A percentile compares a stretch with the other conserved stretches of the same genome.
phyloP scores from a whole-genome alignment of 164 flowering plant species.

The Vitis amurensis region DNA sequence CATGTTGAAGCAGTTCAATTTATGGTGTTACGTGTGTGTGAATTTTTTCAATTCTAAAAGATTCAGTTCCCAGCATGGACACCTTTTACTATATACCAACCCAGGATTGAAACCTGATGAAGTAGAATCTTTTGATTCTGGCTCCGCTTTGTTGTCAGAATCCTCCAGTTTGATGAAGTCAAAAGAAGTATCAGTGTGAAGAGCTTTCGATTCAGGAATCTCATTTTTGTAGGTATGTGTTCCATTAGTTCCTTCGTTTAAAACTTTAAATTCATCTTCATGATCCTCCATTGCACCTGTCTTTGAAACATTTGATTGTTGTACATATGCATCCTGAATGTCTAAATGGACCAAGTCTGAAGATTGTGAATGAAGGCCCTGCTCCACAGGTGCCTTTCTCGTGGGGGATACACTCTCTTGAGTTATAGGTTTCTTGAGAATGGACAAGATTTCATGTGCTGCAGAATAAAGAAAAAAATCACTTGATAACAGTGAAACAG shows the following conservation, averaged over 20 bases:
- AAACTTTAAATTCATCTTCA: slow-evolving; percentile 10
- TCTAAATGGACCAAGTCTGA: slow-evolving; percentile 22
- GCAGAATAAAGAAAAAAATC: slow-evolving; percentile 18
- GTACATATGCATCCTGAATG: slow-evolving; percentile 17
- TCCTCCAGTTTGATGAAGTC: slow-evolving; percentile 11
- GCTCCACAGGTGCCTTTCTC: slow-evolving; percentile 14
- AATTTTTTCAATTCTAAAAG: no score
- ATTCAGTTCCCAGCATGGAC: no score
- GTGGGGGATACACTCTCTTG: slow-evolving; percentile 6
- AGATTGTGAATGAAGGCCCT: slow-evolving; percentile 18
- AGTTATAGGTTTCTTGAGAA: slow-evolving; percentile 50
- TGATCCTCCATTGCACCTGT: slow-evolving; percentile 6
- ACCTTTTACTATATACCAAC: no score
- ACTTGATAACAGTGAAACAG: background rate
- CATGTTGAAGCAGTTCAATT: background rate
- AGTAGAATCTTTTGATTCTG: slow-evolving; percentile 5
- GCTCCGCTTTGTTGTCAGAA: background rate
- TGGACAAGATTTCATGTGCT: slow-evolving; percentile 61
- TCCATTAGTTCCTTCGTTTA: slow-evolving; percentile 6
- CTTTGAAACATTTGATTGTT: slow-evolving; percentile 10
- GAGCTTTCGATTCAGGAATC: slow-evolving; percentile 12
- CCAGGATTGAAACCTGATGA: slow-evolving; percentile 5
- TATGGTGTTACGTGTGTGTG: background rate
- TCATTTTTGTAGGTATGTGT: slow-evolving; percentile 3
- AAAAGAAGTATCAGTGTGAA: background rate